phyloP scores from a whole-genome alignment of 768 basidiomycete species.

The Boletus bicolor region DNA sequence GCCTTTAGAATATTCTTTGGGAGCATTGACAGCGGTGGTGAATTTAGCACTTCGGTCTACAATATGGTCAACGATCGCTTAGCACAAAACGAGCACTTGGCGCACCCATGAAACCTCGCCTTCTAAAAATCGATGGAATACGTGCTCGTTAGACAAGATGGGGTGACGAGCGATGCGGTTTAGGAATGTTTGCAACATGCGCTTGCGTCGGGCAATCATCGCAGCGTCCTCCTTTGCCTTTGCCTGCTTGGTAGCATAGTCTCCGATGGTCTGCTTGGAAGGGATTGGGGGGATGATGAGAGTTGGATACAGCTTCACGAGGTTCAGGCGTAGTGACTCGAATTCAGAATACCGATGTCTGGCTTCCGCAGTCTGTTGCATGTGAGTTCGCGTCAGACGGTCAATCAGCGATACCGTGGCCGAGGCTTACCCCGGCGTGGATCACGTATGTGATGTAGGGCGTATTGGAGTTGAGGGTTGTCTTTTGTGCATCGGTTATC shows the following conservation, averaged over 20 bases:
- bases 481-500: conserved; percentile 97
- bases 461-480: conserved; percentile 78
- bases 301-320: conserved; percentile 90
- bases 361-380: conserved; percentile 67
- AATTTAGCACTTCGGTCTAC: conserved; percentile 88
- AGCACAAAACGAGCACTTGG: conserved; percentile 1
- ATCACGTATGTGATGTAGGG: conserved; percentile 96
- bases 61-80: conserved; percentile 5
- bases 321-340: conserved; percentile 81
- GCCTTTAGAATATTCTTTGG: conserved; percentile 97
- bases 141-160: conserved; percentile 93
- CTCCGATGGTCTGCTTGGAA: conserved; percentile 90
- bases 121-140: conserved; percentile 94
- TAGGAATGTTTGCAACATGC: conserved; percentile 94
- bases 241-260: conserved; percentile 95
- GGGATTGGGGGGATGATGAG: conserved; percentile 97
- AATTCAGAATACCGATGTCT: conserved; percentile 96
- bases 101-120: conserved; percentile 94
- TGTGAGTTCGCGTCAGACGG: conserved; percentile 9
- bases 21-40: conserved; percentile 83
- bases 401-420: conserved; percentile 1
- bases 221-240: conserved; percentile 96
- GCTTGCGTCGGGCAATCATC: conserved; percentile 87
- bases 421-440: conserved; percentile 66
- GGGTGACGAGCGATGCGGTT: conserved; percentile 88